Conservation (phyloP, 2,329 filamentous ascomycete genomes). For the Fusarium aywerte region DNA sequence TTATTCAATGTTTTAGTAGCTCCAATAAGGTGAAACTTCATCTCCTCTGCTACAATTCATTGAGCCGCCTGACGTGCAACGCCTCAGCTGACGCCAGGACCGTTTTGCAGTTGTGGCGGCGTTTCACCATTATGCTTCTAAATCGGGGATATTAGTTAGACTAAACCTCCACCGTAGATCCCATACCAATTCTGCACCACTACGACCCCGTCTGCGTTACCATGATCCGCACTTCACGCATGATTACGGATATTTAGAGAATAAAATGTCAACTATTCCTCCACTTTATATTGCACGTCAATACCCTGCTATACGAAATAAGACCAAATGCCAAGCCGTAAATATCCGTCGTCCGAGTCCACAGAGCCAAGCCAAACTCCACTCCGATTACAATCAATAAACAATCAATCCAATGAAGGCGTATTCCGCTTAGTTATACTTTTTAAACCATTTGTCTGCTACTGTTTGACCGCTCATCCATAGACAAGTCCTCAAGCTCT, state of each 20-base stretch:
- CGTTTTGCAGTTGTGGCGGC: slow-evolving; percentile 32
- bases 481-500: slow-evolving; percentile 28
- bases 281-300: slow-evolving; percentile 8
- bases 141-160: slow-evolving; percentile 20
- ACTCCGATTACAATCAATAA: not conserved
- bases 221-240: not conserved
- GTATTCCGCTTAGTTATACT: not conserved
- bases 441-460: slow-evolving; percentile 10
- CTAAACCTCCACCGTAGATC: slow-evolving; percentile 12
- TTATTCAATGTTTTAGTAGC: not conserved
- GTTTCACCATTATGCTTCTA: slow-evolving; percentile 39
- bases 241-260: not conserved
- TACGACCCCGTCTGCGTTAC: slow-evolving; percentile 2
- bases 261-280: slow-evolving; percentile 9
- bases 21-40: not conserved
- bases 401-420: not conserved
- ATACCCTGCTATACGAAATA: not conserved
- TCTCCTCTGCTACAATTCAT: slow-evolving; percentile 10
- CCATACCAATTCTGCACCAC: slow-evolving; percentile 15
- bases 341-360: slow-evolving; percentile 3
- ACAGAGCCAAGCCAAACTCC: not conserved
- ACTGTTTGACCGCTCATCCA: slow-evolving; percentile 17
- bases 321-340: slow-evolving; percentile 4
- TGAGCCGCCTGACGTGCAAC: not conserved
- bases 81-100: slow-evolving; percentile 29